Evolutionary conservation across 2,329 filamentous ascomycete species (phyloP).

Genomic region (Fusarium sambucinum): DNA sequence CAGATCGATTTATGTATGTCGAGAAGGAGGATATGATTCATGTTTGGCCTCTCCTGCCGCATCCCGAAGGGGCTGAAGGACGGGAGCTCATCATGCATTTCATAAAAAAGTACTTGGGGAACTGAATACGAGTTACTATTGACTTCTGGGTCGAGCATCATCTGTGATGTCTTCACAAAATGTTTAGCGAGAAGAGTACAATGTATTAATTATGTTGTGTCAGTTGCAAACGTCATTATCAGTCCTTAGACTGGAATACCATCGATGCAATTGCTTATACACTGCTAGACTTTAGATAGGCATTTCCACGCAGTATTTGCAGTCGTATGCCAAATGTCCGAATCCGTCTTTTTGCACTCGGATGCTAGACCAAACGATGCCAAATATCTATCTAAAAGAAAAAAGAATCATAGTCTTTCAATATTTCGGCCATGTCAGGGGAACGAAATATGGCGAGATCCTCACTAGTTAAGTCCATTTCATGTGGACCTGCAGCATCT

Average conservation of each 20-base stretch:
- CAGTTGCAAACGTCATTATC: too few species aligned
- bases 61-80: constrained; percentile 5
- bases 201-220: too few species aligned
- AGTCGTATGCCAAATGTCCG: neutral
- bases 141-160: too few species aligned
- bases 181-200: too few species aligned
- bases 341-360: accelerated
- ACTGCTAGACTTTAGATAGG: too few species aligned
- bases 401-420: neutral
- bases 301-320: too few species aligned
- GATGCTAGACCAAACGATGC: accelerated
- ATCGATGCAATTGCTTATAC: too few species aligned
- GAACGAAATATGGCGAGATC: neutral
- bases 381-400: neutral
- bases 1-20: neutral
- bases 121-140: neutral
- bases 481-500: neutral
- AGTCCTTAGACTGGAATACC: too few species aligned
- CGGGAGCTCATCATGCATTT: neutral
- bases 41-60: constrained; percentile 10
- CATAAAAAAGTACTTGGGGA: constrained; percentile 1
- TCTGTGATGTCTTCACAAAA: too few species aligned
- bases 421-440: neutral
- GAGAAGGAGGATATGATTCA: constrained; percentile 10
- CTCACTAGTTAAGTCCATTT: neutral